Conservation (phyloP, 805 yeast genomes). For the Yamadazyma scolyti region DNA sequence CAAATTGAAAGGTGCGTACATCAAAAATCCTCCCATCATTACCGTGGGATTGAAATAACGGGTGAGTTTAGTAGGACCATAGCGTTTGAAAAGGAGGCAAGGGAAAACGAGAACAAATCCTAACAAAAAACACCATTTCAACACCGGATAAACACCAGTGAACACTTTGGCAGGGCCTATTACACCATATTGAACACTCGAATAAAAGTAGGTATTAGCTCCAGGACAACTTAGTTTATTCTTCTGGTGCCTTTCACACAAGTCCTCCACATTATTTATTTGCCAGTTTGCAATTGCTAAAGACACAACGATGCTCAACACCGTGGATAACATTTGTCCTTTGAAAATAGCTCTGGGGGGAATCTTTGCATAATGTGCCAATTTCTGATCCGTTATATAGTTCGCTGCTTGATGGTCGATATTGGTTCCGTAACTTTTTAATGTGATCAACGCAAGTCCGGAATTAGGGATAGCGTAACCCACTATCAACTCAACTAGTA, state of each 20-base stretch:
- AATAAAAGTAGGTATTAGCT: constrained; percentile 47
- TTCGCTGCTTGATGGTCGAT: constrained; percentile 63
- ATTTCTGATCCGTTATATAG: constrained; percentile 43
- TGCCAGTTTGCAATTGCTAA: constrained; percentile 39
- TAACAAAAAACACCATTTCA: constrained; percentile 57
- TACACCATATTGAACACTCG: constrained; percentile 54
- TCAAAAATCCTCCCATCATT: constrained; percentile 47
- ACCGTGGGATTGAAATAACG: constrained; percentile 52
- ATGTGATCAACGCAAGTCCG: constrained; percentile 55
- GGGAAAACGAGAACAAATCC: constrained; percentile 44
- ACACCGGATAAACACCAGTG: constrained; percentile 48
- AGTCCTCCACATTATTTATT: constrained; percentile 28
- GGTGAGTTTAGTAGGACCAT: constrained; percentile 29
- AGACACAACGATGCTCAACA: constrained; percentile 31
- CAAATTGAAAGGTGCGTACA: constrained; percentile 51
- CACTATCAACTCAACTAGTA: constrained; percentile 58
- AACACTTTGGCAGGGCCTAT: constrained; percentile 60
- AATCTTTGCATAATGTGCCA: constrained; percentile 56
- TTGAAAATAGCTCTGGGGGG: constrained; percentile 60
- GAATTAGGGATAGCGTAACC: constrained; percentile 63
- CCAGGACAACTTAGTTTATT: constrained; percentile 39
- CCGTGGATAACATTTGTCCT: constrained; percentile 38
- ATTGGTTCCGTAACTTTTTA: constrained; percentile 47
- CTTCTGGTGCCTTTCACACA: constrained; percentile 34
- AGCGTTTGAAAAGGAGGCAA: constrained; percentile 30